A percentile compares a stretch with the other conserved stretches of the same genome.
These are phyloP conservation scores for Acer yangbiense DNA, from an alignment of 345 rosid species.

Conservation along the genomic window DNA sequence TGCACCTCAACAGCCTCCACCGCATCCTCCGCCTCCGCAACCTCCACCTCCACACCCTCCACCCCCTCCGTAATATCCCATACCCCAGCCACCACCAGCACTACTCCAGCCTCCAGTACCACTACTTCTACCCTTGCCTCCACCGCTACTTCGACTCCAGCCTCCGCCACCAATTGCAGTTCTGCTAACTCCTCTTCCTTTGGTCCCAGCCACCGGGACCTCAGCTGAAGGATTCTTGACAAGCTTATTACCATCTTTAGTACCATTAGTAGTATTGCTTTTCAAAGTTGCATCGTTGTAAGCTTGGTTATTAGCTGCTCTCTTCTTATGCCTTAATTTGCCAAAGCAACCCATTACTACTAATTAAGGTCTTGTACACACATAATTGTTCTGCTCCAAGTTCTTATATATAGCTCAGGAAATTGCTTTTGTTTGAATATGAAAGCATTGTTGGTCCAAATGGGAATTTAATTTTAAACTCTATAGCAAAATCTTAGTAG, in stretches of 20 bases:
- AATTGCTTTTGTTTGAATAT: too few species aligned
- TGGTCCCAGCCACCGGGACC: background rate
- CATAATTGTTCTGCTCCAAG: too few species aligned
- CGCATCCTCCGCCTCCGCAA: too few species aligned
- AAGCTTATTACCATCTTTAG: background rate
- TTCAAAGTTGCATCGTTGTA: background rate
- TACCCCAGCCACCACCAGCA: too few species aligned
- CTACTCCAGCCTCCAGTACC: background rate
- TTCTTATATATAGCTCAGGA: background rate
- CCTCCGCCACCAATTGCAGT: background rate
- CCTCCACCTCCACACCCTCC: too few species aligned
- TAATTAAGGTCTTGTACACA: background rate
- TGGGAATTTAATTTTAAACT: background rate
- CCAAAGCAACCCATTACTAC: constrained; percentile 3
- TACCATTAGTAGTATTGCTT: background rate
- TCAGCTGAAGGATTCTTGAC: background rate
- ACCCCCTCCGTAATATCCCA: too few species aligned
- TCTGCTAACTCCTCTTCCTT: background rate
- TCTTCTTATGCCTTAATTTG: background rate
- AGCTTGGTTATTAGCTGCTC: background rate
- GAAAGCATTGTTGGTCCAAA: background rate
- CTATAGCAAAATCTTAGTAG: background rate
- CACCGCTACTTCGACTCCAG: background rate
- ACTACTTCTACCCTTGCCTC: background rate
- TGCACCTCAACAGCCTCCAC: background rate